phyloP scores from a whole-genome alignment of 2,329 filamentous ascomycete species.

The Dothistroma septosporum region DNA sequence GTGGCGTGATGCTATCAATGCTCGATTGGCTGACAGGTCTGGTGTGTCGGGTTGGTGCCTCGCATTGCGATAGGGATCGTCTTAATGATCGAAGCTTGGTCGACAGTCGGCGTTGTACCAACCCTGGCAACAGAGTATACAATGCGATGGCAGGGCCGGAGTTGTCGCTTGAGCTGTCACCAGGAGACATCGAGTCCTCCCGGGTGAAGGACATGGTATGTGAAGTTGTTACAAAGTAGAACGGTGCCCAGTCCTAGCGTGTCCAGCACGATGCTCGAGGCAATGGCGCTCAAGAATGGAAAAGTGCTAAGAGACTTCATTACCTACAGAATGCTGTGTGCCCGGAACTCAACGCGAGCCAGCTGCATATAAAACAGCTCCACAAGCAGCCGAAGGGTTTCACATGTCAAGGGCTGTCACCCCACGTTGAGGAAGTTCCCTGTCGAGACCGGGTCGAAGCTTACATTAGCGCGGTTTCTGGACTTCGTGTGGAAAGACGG shows the following conservation, averaged over 20 bases:
- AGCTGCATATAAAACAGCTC: neutral
- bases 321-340: neutral
- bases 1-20: slow-evolving; percentile 34
- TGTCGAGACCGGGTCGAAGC: neutral
- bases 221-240: neutral
- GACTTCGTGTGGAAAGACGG: neutral
- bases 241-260: neutral
- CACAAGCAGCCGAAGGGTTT: neutral
- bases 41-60: slow-evolving; percentile 3
- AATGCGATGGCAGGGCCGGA: neutral
- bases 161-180: neutral
- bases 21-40: slow-evolving; percentile 19
- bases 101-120: slow-evolving; percentile 51
- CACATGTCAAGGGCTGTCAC: slow-evolving; percentile 4
- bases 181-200: neutral
- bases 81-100: slow-evolving; percentile 48
- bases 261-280: neutral
- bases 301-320: neutral
- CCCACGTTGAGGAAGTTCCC: slow-evolving; percentile 3
- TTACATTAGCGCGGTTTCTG: neutral
- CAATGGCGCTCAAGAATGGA: neutral
- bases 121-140: neutral
- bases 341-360: neutral
- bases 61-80: slow-evolving; percentile 25
- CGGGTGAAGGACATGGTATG: neutral